Conservation (phyloP, 2,329 filamentous ascomycete genomes). For the Arthroderma uncinatum region DNA sequence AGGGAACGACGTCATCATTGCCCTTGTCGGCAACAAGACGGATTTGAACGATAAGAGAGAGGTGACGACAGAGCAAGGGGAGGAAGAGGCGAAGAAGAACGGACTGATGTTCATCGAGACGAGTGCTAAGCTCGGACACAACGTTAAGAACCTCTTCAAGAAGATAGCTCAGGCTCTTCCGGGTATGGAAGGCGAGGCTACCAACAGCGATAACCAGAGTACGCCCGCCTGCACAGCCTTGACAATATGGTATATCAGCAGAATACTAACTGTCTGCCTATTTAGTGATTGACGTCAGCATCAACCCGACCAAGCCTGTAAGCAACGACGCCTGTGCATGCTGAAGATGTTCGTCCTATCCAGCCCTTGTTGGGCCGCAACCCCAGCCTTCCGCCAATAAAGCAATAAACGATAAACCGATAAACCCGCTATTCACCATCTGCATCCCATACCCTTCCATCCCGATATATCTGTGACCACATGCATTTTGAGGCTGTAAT, state of each 20-base stretch:
- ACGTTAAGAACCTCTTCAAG: constrained; percentile 95
- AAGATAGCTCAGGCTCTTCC: constrained; percentile 95
- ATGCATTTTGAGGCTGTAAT: constrained; percentile 2
- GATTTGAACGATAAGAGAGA: constrained; percentile 97
- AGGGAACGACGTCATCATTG: constrained; percentile 97
- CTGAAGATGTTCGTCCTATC: constrained; percentile 27
- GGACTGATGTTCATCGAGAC: constrained; percentile 99
- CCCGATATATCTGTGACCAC: constrained; percentile 6
- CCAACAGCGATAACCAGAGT: constrained; percentile 71
- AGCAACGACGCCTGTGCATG: constrained; percentile 65
- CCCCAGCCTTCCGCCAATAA: neutral
- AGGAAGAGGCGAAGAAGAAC: constrained; percentile 96
- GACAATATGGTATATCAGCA: no score
- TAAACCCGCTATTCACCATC: constrained; percentile 11
- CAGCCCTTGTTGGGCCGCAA: neutral
- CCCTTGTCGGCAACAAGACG: constrained; percentile 97
- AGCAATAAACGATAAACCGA: no score
- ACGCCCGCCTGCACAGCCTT: constrained; percentile 30
- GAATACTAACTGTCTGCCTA: constrained; percentile 19
- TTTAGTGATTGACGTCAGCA: constrained; percentile 86
- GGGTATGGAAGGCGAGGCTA: constrained; percentile 88
- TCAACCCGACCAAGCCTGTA: constrained; percentile 55
- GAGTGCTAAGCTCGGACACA: constrained; percentile 92
- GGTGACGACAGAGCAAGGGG: constrained; percentile 89
- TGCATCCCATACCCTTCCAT: neutral